These are phyloP conservation scores for Cryphonectria carpinicola DNA, from an alignment of 2,329 filamentous ascomycete species.

Conservation along the genomic window DNA sequence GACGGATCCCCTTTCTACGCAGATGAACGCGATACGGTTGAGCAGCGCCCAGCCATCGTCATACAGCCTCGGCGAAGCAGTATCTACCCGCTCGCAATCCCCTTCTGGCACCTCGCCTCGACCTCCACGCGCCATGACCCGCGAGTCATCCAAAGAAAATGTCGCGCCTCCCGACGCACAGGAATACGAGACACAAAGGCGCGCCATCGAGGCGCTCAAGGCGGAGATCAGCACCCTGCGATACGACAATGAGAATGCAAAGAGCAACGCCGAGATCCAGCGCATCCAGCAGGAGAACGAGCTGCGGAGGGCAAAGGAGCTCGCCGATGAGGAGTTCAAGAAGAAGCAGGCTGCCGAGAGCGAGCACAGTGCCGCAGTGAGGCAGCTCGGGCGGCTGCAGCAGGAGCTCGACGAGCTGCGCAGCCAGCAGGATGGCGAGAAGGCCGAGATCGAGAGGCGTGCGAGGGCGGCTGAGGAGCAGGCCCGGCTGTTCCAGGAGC, in stretches of 20 bases:
- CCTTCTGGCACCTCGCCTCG: slow-evolving; percentile 26
- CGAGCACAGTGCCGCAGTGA: slow-evolving; percentile 53
- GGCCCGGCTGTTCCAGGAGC: slow-evolving; percentile 75
- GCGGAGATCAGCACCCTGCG: slow-evolving; percentile 86
- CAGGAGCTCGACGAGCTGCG: slow-evolving; percentile 57
- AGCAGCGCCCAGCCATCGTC: slow-evolving; percentile 37
- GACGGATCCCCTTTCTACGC: not conserved
- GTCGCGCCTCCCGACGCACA: slow-evolving; percentile 62
- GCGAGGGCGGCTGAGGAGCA: slow-evolving; percentile 74
- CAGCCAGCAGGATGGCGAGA: slow-evolving; percentile 56
- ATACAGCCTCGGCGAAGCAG: slow-evolving; percentile 47
- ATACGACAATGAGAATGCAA: slow-evolving; percentile 84
- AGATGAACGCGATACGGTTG: slow-evolving; percentile 37
- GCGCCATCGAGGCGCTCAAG: slow-evolving; percentile 75
- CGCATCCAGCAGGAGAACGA: slow-evolving; percentile 82
- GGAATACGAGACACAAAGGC: slow-evolving; percentile 61
- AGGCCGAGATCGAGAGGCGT: slow-evolving; percentile 69
- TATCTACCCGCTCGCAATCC: slow-evolving; percentile 20
- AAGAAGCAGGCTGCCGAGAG: slow-evolving; percentile 62
- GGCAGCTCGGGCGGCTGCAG: slow-evolving; percentile 54
- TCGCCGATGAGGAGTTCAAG: slow-evolving; percentile 85
- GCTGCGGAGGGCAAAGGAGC: slow-evolving; percentile 75
- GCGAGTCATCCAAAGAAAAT: slow-evolving; percentile 64
- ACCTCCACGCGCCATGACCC: slow-evolving; percentile 49
- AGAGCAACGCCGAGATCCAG: slow-evolving; percentile 84